Evolutionary conservation across 2,329 filamentous ascomycete species (phyloP).

Genomic region (Fusarium setosum): DNA sequence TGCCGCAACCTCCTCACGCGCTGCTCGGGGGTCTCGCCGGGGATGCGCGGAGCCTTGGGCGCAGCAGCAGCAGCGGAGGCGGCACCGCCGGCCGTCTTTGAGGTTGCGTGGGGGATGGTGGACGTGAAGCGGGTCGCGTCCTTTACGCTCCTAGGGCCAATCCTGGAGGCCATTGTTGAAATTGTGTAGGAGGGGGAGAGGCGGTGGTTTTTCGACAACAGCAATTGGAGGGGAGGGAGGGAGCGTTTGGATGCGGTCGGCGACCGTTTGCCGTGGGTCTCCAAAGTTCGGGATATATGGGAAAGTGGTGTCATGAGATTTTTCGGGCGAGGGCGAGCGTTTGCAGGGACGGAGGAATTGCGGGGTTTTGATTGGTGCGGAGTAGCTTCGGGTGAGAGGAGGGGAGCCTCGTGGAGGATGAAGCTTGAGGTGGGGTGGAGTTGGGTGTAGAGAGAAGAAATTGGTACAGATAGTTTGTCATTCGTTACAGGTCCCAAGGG

Average conservation of each 20-base stretch:
- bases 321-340: slow-evolving; percentile 41
- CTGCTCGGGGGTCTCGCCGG: slow-evolving; percentile 74
- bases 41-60: slow-evolving; percentile 45
- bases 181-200: no score
- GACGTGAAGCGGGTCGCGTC: slow-evolving; percentile 80
- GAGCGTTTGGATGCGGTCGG: neutral
- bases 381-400: slow-evolving; percentile 49
- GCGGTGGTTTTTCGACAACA: neutral
- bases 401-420: slow-evolving; percentile 3
- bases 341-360: slow-evolving; percentile 47
- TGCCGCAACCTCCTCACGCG: slow-evolving; percentile 76
- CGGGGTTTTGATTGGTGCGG: slow-evolving; percentile 50
- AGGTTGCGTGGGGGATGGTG: slow-evolving; percentile 71
- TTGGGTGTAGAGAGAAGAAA: neutral
- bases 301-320: slow-evolving; percentile 53
- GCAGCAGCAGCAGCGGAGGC: slow-evolving; percentile 49
- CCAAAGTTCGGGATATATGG: slow-evolving; percentile 37
- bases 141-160: slow-evolving; percentile 74
- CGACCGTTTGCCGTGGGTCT: slow-evolving; percentile 11
- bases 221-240: neutral
- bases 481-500: no score
- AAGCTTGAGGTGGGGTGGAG: neutral
- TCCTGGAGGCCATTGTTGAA: slow-evolving; percentile 54
- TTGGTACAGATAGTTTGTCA: neutral
- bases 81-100: slow-evolving; percentile 62